These are phyloP conservation scores for Adansonia gregorii DNA, from an alignment of 441 rosid species.

Conservation along the genomic window DNA sequence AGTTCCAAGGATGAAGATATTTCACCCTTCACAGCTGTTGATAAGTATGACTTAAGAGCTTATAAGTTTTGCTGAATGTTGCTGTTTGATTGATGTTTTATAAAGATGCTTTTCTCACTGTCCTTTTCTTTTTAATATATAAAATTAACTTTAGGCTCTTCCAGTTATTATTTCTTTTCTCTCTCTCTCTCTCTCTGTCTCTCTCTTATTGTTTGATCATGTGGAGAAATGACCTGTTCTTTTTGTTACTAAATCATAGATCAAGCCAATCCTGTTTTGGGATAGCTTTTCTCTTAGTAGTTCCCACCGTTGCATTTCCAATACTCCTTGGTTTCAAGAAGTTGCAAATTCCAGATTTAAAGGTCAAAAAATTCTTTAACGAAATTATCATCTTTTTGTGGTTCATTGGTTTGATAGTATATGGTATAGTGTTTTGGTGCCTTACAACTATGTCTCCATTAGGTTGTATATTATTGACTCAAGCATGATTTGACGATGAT, in stretches of 20 bases:
- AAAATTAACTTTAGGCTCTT: background rate
- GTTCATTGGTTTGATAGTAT: background rate
- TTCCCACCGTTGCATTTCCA: background rate
- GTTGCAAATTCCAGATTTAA: background rate
- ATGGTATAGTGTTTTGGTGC: background rate
- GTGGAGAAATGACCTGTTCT: background rate
- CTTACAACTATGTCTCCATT: background rate
- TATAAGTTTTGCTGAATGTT: slow-evolving; percentile 21
- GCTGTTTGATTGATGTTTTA: slow-evolving; percentile 18
- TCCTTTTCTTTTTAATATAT: background rate
- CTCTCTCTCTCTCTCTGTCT: background rate
- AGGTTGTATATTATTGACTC: background rate
- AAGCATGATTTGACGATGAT: background rate
- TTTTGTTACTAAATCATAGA: slow-evolving; percentile 11
- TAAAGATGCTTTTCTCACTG: slow-evolving; percentile 3
- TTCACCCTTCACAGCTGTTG: slow-evolving; percentile 97
- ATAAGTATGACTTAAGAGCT: slow-evolving; percentile 63
- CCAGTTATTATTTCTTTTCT: background rate
- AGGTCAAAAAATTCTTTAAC: background rate
- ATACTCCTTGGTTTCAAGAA: background rate
- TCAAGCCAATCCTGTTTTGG: background rate
- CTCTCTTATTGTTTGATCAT: slow-evolving; percentile 14
- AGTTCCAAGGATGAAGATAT: slow-evolving; percentile 97
- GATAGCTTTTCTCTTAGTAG: background rate
- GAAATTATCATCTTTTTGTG: background rate